phyloP scores from a whole-genome alignment of 352 stramenopile genomes.

The Phytopythium mirpurense region DNA sequence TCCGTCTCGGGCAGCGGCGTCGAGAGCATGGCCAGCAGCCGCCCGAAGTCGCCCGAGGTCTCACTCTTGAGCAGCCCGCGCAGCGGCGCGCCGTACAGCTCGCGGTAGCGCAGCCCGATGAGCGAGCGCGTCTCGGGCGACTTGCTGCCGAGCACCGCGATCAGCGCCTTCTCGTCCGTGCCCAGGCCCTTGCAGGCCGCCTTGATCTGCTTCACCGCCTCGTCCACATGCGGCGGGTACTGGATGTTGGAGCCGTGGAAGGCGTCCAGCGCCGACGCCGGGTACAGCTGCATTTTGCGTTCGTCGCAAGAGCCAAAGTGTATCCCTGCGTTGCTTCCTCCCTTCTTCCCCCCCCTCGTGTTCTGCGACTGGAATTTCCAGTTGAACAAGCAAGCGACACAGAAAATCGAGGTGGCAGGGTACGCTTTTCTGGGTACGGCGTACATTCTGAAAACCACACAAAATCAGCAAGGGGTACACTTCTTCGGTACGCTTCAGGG shows the following conservation, averaged over 20 bases:
- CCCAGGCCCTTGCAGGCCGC: conserved; percentile 56
- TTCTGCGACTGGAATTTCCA: neutral
- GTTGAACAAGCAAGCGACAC: neutral
- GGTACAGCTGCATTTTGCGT: conserved; percentile 68
- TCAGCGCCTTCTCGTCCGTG: conserved; percentile 74
- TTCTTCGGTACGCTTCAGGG: no score
- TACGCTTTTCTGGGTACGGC: no score
- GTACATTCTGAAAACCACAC: no score
- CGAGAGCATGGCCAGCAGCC: conserved; percentile 66
- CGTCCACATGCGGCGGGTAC: conserved; percentile 49
- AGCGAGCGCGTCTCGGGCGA: conserved; percentile 63
- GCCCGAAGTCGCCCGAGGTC: conserved; percentile 69
- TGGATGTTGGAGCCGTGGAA: conserved; percentile 41
- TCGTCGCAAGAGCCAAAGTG: no score
- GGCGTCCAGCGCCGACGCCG: conserved; percentile 42
- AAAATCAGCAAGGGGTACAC: no score
- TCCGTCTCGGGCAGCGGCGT: conserved; percentile 65
- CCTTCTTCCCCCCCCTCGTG: neutral
- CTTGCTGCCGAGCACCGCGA: conserved; percentile 58
- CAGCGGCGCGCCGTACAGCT: conserved; percentile 58
- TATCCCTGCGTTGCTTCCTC: neutral
- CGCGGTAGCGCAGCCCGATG: conserved; percentile 64
- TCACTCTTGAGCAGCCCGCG: conserved; percentile 57
- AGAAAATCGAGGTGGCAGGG: no score
- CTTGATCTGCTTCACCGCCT: conserved; percentile 65